Conservation (phyloP, 306 rosid species). For the Luffa aegyptiaca region DNA sequence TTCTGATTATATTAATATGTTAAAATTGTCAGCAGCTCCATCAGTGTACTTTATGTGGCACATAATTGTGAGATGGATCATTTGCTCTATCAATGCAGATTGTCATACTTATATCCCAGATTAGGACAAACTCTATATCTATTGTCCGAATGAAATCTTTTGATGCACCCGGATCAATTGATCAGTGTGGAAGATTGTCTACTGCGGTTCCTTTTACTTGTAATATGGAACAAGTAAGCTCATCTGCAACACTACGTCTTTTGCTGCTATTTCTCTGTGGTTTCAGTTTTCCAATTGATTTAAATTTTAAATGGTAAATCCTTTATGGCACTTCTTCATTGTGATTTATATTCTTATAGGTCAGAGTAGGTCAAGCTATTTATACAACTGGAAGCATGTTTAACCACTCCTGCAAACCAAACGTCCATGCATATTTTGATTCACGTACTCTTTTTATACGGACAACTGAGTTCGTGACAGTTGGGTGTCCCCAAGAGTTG, state of each 20-base stretch:
- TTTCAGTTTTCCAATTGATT: neutral
- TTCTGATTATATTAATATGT: neutral
- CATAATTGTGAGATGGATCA: constrained; percentile 14
- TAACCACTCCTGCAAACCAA: constrained; percentile 90
- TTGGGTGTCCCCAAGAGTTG: constrained; percentile 58
- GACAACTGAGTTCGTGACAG: constrained; percentile 44
- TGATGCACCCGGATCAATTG: constrained; percentile 32
- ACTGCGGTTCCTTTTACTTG: constrained; percentile 30
- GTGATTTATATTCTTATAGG: constrained; percentile 36
- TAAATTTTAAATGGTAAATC: neutral
- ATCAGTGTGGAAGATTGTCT: constrained; percentile 30
- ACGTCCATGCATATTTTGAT: constrained; percentile 67
- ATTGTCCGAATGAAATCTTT: constrained; percentile 55
- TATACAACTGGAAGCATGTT: constrained; percentile 67
- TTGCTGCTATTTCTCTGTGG: neutral
- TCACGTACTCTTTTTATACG: constrained; percentile 60
- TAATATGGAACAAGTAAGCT: constrained; percentile 71
- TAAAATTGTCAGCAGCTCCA: neutral
- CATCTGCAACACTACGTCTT: constrained; percentile 9
- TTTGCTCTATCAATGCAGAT: constrained; percentile 41
- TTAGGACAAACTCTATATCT: constrained; percentile 83
- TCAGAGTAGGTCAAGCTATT: constrained; percentile 81
- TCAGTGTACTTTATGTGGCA: neutral
- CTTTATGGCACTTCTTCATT: constrained; percentile 4
- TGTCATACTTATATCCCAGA: constrained; percentile 63